Evolutionary conservation across 139 green algal genomes (phyloP), one percentile per base, ranked within the genome.

Genomic region (Chlorella vulgaris): DNA sequence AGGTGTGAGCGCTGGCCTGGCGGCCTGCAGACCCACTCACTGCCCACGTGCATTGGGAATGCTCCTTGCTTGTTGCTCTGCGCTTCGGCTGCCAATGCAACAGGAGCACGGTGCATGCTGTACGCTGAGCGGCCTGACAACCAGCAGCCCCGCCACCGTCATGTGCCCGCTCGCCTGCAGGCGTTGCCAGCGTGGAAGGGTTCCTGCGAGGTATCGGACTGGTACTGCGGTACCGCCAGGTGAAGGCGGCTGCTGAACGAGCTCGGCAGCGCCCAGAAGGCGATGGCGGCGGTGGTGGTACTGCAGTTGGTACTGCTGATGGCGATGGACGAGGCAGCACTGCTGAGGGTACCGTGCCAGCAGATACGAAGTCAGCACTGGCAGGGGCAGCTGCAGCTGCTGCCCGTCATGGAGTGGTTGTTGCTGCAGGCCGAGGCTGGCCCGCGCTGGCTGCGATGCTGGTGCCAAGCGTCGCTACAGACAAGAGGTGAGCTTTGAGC

Each of bases 131-230:
- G n/a, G n/a, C n/a, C n/a, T n/a, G n/a, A n/a, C 47, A 24, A 10
- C 47, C 47, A 10, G 10, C 13, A 10, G 10, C 15, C 47, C 47
- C 15, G 13, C 10, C 47, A 55, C 47, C 47, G 47, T 55, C 13
- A 55, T 24, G 4, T 36, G 24, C 60, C 24, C 21, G 21, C 38
- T 31, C 3, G 33, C 4, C 71, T 33, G 71, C 55, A 47, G 71
- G 43, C 21, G 22, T 53, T 10, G 33, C 21, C 47, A 33, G 24
- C 35, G 33, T 74, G 33, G 53, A 74, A 22, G 31, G 43, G 13
- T 74, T 82, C 24, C 53, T 82, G 5, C 65, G 47, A 24, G 76
- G 47, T 31, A 68, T 82, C 26, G 76, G 22, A 22, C 53, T 82
- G 22, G 76, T 82, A 4, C 76, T 82, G 76, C 24, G 22, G 19